Percentiles rank a stretch among this genome's conserved stretches.
Evolutionary conservation across 2,329 filamentous ascomycete genomes (phyloP).

Genomic region (Beauveria medogensis): DNA sequence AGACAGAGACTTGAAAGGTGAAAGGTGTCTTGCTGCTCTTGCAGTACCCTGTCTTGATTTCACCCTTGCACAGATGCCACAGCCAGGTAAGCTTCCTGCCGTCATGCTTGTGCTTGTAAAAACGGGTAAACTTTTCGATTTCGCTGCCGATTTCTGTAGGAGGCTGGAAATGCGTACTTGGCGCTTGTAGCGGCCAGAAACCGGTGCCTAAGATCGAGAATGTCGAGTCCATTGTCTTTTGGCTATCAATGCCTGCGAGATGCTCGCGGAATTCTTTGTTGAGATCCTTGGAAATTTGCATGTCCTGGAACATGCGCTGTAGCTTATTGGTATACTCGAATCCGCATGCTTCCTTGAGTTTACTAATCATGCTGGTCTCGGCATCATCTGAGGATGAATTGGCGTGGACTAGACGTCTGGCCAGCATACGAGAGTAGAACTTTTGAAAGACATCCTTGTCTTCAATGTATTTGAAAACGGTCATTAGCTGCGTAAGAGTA

Average conservation of each 20-base stretch:
- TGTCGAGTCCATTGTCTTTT: slow-evolving; percentile 70
- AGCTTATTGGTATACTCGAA: slow-evolving; percentile 99
- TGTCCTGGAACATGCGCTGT: slow-evolving; percentile 99
- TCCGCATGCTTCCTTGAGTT: slow-evolving; percentile 95
- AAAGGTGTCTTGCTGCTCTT: slow-evolving; percentile 84
- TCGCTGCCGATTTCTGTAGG: slow-evolving; percentile 79
- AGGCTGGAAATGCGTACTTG: slow-evolving; percentile 80
- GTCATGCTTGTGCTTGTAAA: slow-evolving; percentile 94
- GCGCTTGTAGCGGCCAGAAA: slow-evolving; percentile 90
- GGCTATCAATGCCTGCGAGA: slow-evolving; percentile 43
- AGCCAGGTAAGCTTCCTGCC: slow-evolving; percentile 96
- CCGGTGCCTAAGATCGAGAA: slow-evolving; percentile 93
- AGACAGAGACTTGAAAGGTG: slow-evolving; percentile 95
- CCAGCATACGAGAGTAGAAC: slow-evolving; percentile 95
- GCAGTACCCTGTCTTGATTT: slow-evolving; percentile 89
- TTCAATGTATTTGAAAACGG: slow-evolving; percentile 99
- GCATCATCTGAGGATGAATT: slow-evolving; percentile 95
- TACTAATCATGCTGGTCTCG: slow-evolving; percentile 98
- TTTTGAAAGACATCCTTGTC: slow-evolving; percentile 99
- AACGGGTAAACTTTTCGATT: slow-evolving; percentile 80
- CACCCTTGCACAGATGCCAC: slow-evolving; percentile 97
- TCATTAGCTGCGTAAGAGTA: slow-evolving; percentile 89
- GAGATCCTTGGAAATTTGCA: slow-evolving; percentile 97
- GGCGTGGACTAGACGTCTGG: slow-evolving; percentile 86
- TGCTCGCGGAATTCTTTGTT: slow-evolving; percentile 84